A percentile compares a stretch with the other conserved stretches of the same genome.
Evolutionary conservation across 2,329 filamentous ascomycete species (phyloP).

Genomic region (Emergomyces pasteurianus): DNA sequence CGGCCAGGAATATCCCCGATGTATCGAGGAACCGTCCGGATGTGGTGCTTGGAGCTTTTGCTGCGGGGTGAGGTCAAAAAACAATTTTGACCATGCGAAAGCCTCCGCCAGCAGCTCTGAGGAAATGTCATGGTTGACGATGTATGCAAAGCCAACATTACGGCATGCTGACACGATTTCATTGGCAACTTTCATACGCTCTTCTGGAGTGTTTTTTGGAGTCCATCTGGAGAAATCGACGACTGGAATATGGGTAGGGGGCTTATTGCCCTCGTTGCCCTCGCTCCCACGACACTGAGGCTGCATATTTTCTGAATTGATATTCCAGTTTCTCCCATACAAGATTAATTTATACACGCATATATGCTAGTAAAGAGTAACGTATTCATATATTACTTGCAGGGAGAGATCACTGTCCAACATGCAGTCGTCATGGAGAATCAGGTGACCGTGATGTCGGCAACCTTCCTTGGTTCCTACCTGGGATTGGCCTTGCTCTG

Average conservation of each 20-base stretch:
- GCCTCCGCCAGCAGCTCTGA: constrained; percentile 29
- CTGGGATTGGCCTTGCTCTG: too few species aligned
- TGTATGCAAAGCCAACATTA: constrained; percentile 38
- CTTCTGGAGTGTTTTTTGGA: constrained; percentile 15
- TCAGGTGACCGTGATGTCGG: background rate
- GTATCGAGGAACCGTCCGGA: constrained; percentile 37
- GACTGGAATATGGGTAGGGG: constrained; percentile 21
- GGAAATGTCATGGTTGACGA: constrained; percentile 37
- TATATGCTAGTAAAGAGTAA: background rate
- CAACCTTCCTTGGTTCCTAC: too few species aligned
- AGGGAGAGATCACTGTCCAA: background rate
- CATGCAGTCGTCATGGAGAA: background rate
- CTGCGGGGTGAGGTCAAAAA: constrained; percentile 35
- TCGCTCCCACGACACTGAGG: background rate
- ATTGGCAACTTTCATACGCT: constrained; percentile 24
- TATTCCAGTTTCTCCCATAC: background rate
- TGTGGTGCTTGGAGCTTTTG: constrained; percentile 40
- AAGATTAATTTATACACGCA: background rate
- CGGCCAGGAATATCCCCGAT: constrained; percentile 46
- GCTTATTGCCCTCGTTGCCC: background rate
- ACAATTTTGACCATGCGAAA: constrained; percentile 31
- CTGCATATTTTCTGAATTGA: background rate
- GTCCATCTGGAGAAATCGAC: constrained; percentile 30
- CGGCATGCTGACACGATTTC: constrained; percentile 32
- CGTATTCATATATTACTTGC: background rate